Evolutionary conservation across 331 rosid genomes (phyloP).

Genomic region (Phaseolus coccineus): DNA sequence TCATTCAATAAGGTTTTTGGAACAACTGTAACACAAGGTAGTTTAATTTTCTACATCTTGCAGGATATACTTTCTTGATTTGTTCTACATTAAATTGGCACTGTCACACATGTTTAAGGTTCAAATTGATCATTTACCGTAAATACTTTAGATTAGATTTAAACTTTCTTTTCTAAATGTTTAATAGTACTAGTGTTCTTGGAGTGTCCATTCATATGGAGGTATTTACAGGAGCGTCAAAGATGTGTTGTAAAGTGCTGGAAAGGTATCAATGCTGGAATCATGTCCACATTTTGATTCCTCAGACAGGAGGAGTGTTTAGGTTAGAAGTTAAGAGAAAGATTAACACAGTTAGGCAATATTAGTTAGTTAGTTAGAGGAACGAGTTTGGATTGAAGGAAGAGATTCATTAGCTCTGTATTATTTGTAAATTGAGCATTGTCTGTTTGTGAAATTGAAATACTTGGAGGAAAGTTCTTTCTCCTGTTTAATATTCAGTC

Average conservation of each 20-base stretch:
- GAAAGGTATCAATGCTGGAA: too few relatives aligned
- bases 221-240: too few relatives aligned
- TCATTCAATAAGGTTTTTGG: slow-evolving; percentile 90
- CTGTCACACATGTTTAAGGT: too few relatives aligned
- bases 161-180: too few relatives aligned
- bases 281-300: too few relatives aligned
- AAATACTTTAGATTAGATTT: too few relatives aligned
- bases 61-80: slow-evolving; percentile 23
- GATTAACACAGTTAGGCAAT: neutral
- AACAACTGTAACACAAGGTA: slow-evolving; percentile 94
- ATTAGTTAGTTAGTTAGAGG: neutral
- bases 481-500: neutral
- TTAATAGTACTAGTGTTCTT: too few relatives aligned
- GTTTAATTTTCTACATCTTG: slow-evolving; percentile 29
- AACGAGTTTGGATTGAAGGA: neutral
- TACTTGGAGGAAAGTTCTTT: neutral
- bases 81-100: neutral
- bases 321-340: too few relatives aligned
- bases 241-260: too few relatives aligned
- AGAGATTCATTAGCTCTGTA: neutral
- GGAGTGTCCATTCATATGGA: too few relatives aligned
- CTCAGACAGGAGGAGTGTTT: too few relatives aligned
- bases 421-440: neutral
- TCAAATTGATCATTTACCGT: too few relatives aligned
- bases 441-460: neutral